Percentiles rank a stretch among this genome's conserved stretches.
Evolutionary conservation across 176 grass and related monocot species (phyloP).

Genomic region (Oryza glumipatula): DNA sequence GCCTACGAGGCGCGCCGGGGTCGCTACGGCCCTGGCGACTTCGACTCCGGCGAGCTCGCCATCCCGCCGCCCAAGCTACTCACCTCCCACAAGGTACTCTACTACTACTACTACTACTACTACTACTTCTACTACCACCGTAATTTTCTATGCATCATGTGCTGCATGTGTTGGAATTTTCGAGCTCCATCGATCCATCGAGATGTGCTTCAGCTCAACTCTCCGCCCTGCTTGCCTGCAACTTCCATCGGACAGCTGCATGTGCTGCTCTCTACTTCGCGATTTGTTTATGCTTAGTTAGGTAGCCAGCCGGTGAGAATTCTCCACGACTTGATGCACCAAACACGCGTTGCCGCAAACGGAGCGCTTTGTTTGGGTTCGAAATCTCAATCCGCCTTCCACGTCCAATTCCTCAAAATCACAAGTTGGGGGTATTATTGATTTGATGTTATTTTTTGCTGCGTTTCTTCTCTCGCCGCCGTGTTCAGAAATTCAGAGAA

Average conservation of each 20-base stretch:
- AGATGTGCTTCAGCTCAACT: not conserved
- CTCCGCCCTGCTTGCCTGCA: not conserved
- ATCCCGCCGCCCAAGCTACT: conserved; percentile 56
- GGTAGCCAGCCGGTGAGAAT: not conserved
- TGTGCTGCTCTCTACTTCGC: not conserved
- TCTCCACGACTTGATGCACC: not conserved
- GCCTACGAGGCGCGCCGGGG: conserved; percentile 42
- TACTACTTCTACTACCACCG: not conserved
- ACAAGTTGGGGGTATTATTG: not conserved
- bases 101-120: not conserved
- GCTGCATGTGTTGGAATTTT: not conserved
- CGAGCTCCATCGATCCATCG: not conserved
- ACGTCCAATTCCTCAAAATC: not conserved
- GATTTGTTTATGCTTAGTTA: not conserved
- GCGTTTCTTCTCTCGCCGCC: not conserved
- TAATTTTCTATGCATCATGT: not conserved
- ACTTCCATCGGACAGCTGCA: not conserved
- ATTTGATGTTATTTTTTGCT: not conserved
- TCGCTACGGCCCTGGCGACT: conserved; percentile 38
- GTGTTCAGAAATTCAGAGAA: not conserved
- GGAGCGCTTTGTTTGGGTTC: not conserved
- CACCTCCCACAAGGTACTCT: conserved; percentile 48
- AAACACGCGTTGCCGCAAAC: not conserved
- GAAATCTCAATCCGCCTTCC: not conserved
- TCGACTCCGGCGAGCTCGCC: conserved; percentile 73